Percentiles rank a stretch among this genome's conserved stretches.
Conservation (phyloP, 208 protist genomes). For the Strigomonas culicis region DNA sequence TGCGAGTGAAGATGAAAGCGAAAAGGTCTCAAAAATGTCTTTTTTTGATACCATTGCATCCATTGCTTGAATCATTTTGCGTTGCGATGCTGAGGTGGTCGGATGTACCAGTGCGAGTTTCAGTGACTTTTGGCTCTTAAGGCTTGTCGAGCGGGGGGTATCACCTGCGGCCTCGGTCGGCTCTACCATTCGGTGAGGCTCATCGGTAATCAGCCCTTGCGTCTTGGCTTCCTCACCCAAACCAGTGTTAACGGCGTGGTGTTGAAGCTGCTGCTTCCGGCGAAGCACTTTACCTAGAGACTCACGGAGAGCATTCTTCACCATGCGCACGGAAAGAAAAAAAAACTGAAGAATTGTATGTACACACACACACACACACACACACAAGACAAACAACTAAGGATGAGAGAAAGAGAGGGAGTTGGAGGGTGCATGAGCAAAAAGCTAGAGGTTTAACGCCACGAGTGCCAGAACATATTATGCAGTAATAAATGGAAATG, state of each 20-base stretch:
- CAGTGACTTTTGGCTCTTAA: no score
- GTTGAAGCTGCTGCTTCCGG: constrained; percentile 29
- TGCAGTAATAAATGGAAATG: no score
- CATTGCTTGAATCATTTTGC: constrained; percentile 24
- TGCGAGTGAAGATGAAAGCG: constrained; percentile 25
- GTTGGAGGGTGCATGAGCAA: no score
- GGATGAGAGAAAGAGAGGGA: not conserved
- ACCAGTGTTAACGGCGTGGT: not conserved
- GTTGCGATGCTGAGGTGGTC: constrained; percentile 13
- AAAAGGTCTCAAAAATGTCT: constrained; percentile 40
- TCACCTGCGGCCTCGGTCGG: no score
- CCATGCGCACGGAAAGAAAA: not conserved
- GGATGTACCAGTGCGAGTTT: no score
- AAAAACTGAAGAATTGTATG: not conserved
- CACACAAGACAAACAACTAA: not conserved
- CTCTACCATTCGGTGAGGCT: no score
- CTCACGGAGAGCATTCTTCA: constrained; percentile 12
- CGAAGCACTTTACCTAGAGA: constrained; percentile 30
- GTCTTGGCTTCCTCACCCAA: no score
- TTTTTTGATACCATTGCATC: constrained; percentile 23
- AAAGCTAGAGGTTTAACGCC: no score
- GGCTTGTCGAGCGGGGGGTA: no score
- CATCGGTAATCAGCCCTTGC: no score
- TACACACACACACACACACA: no score
- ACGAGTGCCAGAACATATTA: no score